Percentiles rank a stretch among this genome's conserved stretches.
Conservation (phyloP, 805 yeast species). For the Saccharomycopsis vini region DNA sequence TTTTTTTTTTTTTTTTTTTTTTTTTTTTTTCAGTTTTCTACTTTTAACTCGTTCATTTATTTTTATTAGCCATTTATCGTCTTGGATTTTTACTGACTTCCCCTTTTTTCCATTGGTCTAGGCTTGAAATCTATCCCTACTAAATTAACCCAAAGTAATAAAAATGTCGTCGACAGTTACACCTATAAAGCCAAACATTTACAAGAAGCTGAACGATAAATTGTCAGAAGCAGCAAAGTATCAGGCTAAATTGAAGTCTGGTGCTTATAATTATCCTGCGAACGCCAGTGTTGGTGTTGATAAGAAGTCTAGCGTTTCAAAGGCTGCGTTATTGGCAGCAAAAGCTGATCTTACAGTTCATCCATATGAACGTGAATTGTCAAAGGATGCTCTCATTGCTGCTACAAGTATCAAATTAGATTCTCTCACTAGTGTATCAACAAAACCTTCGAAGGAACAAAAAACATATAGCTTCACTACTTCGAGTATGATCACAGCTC, state of each 20-base stretch:
- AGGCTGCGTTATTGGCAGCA: conserved; percentile 71
- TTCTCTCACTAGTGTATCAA: background rate
- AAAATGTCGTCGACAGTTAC: conserved; percentile 9
- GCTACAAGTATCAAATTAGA: conserved; percentile 41
- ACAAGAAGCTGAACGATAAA: conserved; percentile 63
- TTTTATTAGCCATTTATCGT: no score
- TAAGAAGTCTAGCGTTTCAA: conserved; percentile 49
- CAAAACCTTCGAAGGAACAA: background rate
- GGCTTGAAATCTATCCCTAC: no score
- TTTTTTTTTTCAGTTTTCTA: background rate
- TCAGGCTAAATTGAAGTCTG: conserved; percentile 64
- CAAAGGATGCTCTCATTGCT: conserved; percentile 61
- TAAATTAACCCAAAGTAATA: no score
- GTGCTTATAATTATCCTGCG: conserved; percentile 47
- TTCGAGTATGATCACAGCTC: no score
- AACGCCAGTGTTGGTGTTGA: conserved; percentile 51
- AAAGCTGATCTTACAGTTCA: conserved; percentile 53
- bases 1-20: background rate
- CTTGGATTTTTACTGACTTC: no score
- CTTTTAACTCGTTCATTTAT: background rate
- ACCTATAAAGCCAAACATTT: conserved; percentile 29
- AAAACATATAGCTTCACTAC: background rate
- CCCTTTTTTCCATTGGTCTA: no score
- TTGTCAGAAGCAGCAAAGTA: conserved; percentile 67
- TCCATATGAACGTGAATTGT: conserved; percentile 33